Conservation (phyloP, 1,139 yeast genomes). For the Lodderomyces parapsilosis region DNA sequence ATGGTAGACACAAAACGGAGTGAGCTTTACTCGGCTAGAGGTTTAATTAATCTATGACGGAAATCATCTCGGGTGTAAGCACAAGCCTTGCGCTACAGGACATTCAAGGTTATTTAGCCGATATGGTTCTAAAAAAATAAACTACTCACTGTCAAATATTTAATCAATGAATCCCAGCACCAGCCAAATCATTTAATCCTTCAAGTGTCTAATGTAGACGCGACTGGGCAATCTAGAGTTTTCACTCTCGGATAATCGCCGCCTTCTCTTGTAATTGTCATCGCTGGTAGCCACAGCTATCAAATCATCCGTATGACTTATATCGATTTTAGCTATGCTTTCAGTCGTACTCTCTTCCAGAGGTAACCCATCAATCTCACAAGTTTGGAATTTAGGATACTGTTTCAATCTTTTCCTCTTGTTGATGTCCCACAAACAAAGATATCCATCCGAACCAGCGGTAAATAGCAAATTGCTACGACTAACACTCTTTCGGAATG, state of each 20-base stretch:
- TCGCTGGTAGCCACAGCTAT: constrained; percentile 67
- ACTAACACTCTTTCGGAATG: constrained; percentile 42
- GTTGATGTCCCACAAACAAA: constrained; percentile 76
- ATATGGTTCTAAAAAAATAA: too few species aligned
- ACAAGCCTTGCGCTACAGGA: too few species aligned
- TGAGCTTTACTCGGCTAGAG: too few species aligned
- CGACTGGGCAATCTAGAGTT: constrained; percentile 13
- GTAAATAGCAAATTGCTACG: constrained; percentile 47
- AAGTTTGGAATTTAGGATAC: constrained; percentile 42
- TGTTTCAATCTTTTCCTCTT: constrained; percentile 62
- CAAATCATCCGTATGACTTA: constrained; percentile 26
- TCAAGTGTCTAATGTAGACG: constrained; percentile 11
- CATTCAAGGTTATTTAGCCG: too few species aligned
- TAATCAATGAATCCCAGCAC: too few species aligned
- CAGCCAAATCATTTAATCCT: neutral
- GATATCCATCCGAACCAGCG: constrained; percentile 75
- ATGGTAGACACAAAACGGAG: too few species aligned
- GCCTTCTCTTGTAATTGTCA: constrained; percentile 45
- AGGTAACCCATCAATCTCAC: constrained; percentile 14
- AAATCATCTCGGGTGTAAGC: too few species aligned
- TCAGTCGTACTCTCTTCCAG: constrained; percentile 12
- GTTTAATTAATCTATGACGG: too few species aligned
- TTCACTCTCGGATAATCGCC: constrained; percentile 15
- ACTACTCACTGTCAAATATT: too few species aligned
- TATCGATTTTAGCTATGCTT: constrained; percentile 51